Evolutionary conservation across 139 green algal species (phyloP).

Genomic region (Dunaliella primolecta): DNA sequence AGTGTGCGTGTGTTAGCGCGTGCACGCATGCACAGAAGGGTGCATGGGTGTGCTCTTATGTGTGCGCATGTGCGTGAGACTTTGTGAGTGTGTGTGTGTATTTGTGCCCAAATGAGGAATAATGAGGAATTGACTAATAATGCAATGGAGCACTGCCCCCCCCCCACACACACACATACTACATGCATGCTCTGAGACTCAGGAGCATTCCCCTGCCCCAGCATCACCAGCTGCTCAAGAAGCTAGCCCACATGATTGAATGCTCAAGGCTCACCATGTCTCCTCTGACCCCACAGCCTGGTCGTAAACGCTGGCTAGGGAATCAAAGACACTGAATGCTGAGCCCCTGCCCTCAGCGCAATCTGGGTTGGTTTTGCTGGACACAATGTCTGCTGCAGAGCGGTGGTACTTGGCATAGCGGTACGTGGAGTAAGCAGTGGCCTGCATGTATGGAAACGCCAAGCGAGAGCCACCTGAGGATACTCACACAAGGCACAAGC

Average conservation of each 20-base stretch:
- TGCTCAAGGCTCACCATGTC: conserved; percentile 5
- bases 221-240: not conserved
- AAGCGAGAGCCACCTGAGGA: no score
- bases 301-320: not conserved
- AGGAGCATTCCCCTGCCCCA: not conserved
- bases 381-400: not conserved
- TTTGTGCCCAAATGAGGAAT: no score
- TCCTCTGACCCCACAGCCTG: not conserved
- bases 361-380: not conserved
- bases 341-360: not conserved
- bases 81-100: not conserved
- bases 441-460: not conserved
- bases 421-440: not conserved
- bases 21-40: not conserved
- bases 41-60: not conserved
- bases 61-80: not conserved
- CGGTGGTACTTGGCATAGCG: conserved; percentile 6
- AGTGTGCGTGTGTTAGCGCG: not conserved
- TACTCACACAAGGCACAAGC: no score
- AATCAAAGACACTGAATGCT: not conserved
- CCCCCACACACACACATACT: not conserved
- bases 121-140: no score
- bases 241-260: no score
- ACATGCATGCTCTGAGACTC: not conserved
- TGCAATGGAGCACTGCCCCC: no score